Conservation (phyloP, 2,329 filamentous ascomycete genomes). For the Phialophora verrucosa region DNA sequence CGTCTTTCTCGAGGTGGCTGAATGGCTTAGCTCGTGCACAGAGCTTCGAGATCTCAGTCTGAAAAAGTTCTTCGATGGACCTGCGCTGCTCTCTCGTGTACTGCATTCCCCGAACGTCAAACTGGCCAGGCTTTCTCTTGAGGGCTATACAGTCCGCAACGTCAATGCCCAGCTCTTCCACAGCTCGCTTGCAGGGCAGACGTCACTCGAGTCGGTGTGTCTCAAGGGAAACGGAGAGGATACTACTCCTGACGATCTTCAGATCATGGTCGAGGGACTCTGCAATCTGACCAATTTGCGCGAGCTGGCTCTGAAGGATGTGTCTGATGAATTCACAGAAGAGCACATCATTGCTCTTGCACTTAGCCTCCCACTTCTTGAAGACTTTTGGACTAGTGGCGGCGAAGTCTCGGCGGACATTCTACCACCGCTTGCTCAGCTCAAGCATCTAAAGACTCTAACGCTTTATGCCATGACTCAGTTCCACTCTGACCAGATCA, state of each 20-base stretch:
- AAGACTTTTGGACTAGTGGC: slow-evolving; percentile 45
- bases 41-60: slow-evolving; percentile 59
- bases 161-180: slow-evolving; percentile 41
- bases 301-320: slow-evolving; percentile 45
- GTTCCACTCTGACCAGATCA: slow-evolving; percentile 43
- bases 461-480: slow-evolving; percentile 44
- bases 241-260: slow-evolving; percentile 39
- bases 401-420: slow-evolving; percentile 42
- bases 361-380: slow-evolving; percentile 42
- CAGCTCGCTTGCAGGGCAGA: slow-evolving; percentile 41
- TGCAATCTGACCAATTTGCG: slow-evolving; percentile 42
- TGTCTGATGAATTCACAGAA: slow-evolving; percentile 44
- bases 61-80: slow-evolving; percentile 57
- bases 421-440: slow-evolving; percentile 41
- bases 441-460: slow-evolving; percentile 41
- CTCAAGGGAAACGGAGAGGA: slow-evolving; percentile 44
- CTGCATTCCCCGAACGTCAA: slow-evolving; percentile 41
- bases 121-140: slow-evolving; percentile 43
- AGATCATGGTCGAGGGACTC: slow-evolving; percentile 43
- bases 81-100: slow-evolving; percentile 45
- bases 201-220: slow-evolving; percentile 41
- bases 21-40: slow-evolving; percentile 62
- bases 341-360: slow-evolving; percentile 43
- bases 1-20: slow-evolving; percentile 57
- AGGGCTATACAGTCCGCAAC: slow-evolving; percentile 40